These are phyloP conservation scores for Hanseniaspora guilliermondii DNA, from an alignment of 805 yeast genomes.

Conservation along the genomic window DNA sequence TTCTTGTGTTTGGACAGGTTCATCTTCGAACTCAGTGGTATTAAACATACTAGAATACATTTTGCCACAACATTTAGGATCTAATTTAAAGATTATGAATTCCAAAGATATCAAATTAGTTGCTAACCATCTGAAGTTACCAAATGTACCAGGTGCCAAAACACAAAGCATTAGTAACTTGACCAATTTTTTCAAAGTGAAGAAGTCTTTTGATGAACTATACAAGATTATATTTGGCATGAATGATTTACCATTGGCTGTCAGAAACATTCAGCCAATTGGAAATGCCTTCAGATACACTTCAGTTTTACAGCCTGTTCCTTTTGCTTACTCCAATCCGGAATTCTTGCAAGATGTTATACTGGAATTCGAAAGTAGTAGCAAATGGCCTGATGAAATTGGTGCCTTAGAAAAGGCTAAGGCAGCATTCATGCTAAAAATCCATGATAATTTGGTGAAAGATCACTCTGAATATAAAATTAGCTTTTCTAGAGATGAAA, in stretches of 20 bases:
- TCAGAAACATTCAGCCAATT: conserved; percentile 61
- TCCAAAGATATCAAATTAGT: conserved; percentile 33
- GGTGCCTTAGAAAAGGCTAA: conserved; percentile 77
- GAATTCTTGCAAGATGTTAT: conserved; percentile 71
- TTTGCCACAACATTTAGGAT: conserved; percentile 50
- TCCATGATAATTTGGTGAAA: conserved; percentile 35
- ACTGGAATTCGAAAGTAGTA: conserved; percentile 76
- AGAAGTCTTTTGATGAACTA: conserved; percentile 46
- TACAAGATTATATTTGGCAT: conserved; percentile 40
- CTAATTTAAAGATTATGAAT: conserved; percentile 23
- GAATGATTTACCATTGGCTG: conserved; percentile 50
- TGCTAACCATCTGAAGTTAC: conserved; percentile 43
- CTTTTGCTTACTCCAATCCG: conserved; percentile 62
- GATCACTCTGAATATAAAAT: conserved; percentile 44
- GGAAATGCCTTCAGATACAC: conserved; percentile 67
- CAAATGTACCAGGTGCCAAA: conserved; percentile 46
- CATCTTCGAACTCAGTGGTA: conserved; percentile 48
- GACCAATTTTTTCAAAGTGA: conserved; percentile 33
- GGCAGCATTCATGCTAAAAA: conserved; percentile 71
- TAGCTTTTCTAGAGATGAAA: conserved; percentile 52
- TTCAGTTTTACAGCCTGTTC: conserved; percentile 66
- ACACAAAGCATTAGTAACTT: conserved; percentile 39
- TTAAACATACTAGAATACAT: conserved; percentile 52
- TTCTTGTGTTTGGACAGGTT: conserved; percentile 72
- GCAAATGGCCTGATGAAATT: conserved; percentile 93